Base-by-base conservation (phyloP, 225 moss, liverwort and hornwort genomes). In the Climacium dendroides region DNA sequence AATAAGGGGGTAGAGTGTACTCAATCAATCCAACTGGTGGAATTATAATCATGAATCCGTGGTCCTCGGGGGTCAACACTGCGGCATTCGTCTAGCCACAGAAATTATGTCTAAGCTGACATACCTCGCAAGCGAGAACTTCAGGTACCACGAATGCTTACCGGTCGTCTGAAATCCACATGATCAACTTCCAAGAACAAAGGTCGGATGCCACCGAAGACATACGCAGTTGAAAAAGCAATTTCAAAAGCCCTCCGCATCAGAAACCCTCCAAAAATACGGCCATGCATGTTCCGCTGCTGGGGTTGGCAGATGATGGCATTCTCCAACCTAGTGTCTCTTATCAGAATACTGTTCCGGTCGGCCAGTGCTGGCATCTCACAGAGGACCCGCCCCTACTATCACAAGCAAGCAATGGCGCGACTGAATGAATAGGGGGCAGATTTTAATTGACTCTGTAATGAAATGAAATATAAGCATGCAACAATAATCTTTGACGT, bases 331-430 rank as follows among this genome's bases (percentile, higher is more conserved):
- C 94, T 93, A 32, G 98, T 98, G 75, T 98, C 96, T 71, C 91
- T 90, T n/a, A 97, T 95, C 72, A 98, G 91, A 81, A 98, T 97
- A n/a, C 91, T 90, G 86, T 98, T 98, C 84, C 95, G 90, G 76
- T 98, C 97, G 47, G 96, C 98, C 41, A 98, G 93, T 37, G 98
- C 94, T 74, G 98, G 98, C 98, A 98, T 96, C 90, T 98, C 97
- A 81, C 84, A 83, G 65, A 98, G 74, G 62, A 98, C 95, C 77
- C 97, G 95, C 71, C 98, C 98, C 90, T 97, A 88, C 90, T 57
- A 88, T 78, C 87, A 89, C 88, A 87, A 87, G 39, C 79, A 69
- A 80, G 61, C 66, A 66, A 88, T 34, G 81, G 59, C 39, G 15
- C 50, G 26, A 84, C 81, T 43, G n/a, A 61, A 50, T 66, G 39